Percentiles rank a stretch among this genome's conserved stretches.
Conservation (phyloP, 148 eudicot genomes). For the Vaccinium corymbosum region DNA sequence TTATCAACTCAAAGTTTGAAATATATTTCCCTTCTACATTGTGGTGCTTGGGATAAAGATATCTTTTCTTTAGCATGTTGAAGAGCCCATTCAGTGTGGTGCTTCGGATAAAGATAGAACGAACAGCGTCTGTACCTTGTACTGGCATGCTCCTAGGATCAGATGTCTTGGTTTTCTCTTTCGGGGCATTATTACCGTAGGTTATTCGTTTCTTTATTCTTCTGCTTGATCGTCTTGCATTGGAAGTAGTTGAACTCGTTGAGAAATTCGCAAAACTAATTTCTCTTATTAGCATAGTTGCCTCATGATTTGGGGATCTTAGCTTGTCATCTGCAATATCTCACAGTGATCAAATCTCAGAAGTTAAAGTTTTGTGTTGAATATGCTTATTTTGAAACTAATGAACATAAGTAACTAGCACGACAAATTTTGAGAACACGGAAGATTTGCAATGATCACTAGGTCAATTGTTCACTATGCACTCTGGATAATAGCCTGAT, state of each 20-base stretch:
- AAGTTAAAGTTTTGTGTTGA: neutral
- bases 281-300: neutral
- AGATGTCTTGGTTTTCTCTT: constrained; percentile 1
- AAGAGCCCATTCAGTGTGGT: neutral
- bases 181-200: neutral
- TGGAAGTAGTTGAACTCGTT: neutral
- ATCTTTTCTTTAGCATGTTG: neutral
- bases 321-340: neutral
- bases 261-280: neutral
- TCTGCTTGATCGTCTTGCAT: neutral
- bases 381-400: neutral
- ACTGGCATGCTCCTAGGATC: neutral
- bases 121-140: neutral
- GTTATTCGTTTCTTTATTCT: neutral
- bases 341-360: neutral
- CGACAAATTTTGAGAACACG: neutral
- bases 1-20: neutral
- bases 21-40: neutral
- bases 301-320: neutral
- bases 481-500: neutral
- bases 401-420: neutral
- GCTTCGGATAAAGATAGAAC: neutral
- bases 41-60: neutral
- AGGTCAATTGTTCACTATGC: neutral
- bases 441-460: neutral